These are phyloP conservation scores for Agaricus blazei DNA, from an alignment of 768 basidiomycete species.

Conservation along the genomic window DNA sequence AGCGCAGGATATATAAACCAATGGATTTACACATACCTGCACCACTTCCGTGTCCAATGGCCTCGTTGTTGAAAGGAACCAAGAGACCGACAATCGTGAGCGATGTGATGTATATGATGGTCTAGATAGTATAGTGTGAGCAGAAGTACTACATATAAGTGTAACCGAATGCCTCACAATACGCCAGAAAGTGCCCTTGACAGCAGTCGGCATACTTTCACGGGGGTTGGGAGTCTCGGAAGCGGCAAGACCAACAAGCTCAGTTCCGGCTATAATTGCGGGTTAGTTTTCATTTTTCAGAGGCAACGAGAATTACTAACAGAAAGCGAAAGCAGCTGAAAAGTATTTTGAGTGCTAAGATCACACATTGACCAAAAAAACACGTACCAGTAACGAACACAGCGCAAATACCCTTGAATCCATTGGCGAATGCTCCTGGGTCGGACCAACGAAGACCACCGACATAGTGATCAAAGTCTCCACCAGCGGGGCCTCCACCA, in stretches of 20 bases:
- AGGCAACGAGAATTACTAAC: constrained; percentile 15
- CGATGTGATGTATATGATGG: constrained; percentile 39
- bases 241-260: constrained; percentile 41
- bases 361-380: neutral
- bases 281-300: neutral
- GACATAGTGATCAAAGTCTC: constrained; percentile 29
- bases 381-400: constrained; percentile 36
- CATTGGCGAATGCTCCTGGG: constrained; percentile 38
- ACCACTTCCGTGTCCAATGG: constrained; percentile 32
- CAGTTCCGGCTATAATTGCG: constrained; percentile 32
- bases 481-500: constrained; percentile 34
- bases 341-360: neutral
- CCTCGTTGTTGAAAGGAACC: constrained; percentile 30
- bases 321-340: constrained; percentile 34
- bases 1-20: neutral
- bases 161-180: constrained; percentile 23
- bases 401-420: constrained; percentile 40
- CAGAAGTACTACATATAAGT: neutral
- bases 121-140: constrained; percentile 17
- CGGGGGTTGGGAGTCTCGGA: constrained; percentile 43
- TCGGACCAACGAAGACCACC: constrained; percentile 33
- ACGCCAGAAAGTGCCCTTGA: constrained; percentile 46
- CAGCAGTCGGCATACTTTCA: constrained; percentile 36
- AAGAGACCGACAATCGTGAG: constrained; percentile 38
- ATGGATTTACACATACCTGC: constrained; percentile 15